A percentile compares a stretch with the other conserved stretches of the same genome.
Conservation (phyloP, 352 stramenopile genomes). For the Phytophthora litchii region DNA sequence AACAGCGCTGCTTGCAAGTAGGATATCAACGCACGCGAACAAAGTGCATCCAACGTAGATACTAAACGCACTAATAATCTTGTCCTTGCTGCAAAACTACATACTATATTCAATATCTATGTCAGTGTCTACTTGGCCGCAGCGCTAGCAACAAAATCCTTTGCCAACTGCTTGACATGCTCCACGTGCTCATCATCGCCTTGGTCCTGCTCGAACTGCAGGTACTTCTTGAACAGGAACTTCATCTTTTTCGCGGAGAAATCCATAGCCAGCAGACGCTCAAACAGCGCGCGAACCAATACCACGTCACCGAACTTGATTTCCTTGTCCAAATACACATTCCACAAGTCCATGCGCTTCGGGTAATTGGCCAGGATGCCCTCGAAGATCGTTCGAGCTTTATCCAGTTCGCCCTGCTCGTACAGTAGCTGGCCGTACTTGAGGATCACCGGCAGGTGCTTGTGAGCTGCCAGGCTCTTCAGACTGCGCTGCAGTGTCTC, state of each 20-base stretch:
- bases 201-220: slow-evolving; percentile 93
- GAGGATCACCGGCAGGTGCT: slow-evolving; percentile 94
- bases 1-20: slow-evolving; percentile 11
- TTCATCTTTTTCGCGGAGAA: slow-evolving; percentile 98
- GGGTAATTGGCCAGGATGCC: slow-evolving; percentile 94
- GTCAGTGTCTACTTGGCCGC: slow-evolving; percentile 42
- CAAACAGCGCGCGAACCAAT: slow-evolving; percentile 90
- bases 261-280: slow-evolving; percentile 92
- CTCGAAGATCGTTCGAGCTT: slow-evolving; percentile 96
- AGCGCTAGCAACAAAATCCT: slow-evolving; percentile 90
- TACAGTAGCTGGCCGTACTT: slow-evolving; percentile 97
- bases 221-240: slow-evolving; percentile 97
- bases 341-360: slow-evolving; percentile 96
- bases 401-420: slow-evolving; percentile 92
- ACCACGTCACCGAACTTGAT: slow-evolving; percentile 91
- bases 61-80: slow-evolving; percentile 3
- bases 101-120: slow-evolving; percentile 46
- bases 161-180: slow-evolving; percentile 95
- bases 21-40: slow-evolving; percentile 20
- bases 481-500: slow-evolving; percentile 93
- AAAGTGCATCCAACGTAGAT: slow-evolving; percentile 32
- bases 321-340: slow-evolving; percentile 98
- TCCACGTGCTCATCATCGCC: slow-evolving; percentile 88
- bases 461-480: slow-evolving; percentile 92
- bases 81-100: slow-evolving; percentile 35